phyloP scores from a whole-genome alignment of 164 flowering plant genomes.

The Kingdonia uniflora region DNA sequence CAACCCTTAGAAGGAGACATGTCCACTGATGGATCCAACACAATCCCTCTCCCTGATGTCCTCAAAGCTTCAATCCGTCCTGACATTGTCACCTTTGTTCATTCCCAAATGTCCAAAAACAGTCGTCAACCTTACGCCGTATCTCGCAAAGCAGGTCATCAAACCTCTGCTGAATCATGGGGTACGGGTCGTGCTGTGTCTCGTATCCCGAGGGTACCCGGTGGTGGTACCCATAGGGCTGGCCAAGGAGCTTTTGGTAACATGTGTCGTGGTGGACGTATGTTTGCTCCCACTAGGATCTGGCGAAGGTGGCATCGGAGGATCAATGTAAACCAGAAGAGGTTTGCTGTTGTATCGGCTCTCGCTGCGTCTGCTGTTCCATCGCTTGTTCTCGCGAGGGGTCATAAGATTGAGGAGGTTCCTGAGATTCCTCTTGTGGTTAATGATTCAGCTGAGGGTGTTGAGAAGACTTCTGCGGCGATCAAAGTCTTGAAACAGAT shows the following conservation, averaged over 20 bases:
- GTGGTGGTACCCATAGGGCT: too few species aligned
- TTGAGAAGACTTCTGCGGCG: slow-evolving; percentile 77
- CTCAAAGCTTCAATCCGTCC: too few species aligned
- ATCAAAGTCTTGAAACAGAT: slow-evolving; percentile 58
- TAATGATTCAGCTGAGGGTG: too few species aligned
- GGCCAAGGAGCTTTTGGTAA: slow-evolving; percentile 95
- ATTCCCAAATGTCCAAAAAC: too few species aligned
- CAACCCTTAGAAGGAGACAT: too few species aligned
- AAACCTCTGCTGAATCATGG: slow-evolving; percentile 96
- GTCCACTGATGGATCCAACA: too few species aligned
- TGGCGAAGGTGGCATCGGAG: too few species aligned
- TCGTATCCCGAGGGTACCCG: slow-evolving; percentile 93
- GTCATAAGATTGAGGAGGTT: slow-evolving; percentile 62
- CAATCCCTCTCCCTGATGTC: too few species aligned
- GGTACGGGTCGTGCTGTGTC: slow-evolving; percentile 96
- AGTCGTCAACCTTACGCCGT: too few species aligned
- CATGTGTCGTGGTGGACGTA: slow-evolving; percentile 94
- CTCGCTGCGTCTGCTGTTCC: slow-evolving; percentile 83
- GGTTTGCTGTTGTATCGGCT: slow-evolving; percentile 75
- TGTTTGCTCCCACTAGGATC: slow-evolving; percentile 91
- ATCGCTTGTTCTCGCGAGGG: slow-evolving; percentile 67
- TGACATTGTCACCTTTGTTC: too few species aligned
- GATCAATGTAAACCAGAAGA: slow-evolving; percentile 70
- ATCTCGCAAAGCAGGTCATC: slow-evolving; percentile 92
- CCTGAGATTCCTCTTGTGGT: slow-evolving; percentile 88